Evolutionary conservation across 805 yeast species (phyloP).

Genomic region (Wickerhamiella cacticola): DNA sequence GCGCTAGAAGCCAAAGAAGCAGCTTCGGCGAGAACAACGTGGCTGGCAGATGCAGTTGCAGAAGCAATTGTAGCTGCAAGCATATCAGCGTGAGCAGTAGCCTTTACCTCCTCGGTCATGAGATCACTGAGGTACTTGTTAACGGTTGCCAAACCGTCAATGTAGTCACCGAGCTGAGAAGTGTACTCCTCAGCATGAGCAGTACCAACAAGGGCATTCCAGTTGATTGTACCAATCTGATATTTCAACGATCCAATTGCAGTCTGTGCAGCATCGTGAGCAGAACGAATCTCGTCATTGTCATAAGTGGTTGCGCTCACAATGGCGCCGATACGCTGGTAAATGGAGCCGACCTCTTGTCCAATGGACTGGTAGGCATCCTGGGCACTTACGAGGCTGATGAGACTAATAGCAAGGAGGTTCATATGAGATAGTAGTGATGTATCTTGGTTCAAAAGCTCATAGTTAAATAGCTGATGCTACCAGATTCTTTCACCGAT

Average conservation of each 20-base stretch:
- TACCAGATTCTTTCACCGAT: neutral
- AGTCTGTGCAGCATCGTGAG: conserved; percentile 12
- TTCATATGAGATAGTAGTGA: no score
- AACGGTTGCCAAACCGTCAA: conserved; percentile 14
- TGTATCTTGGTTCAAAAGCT: no score
- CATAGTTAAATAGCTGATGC: neutral
- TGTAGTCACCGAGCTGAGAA: conserved; percentile 16
- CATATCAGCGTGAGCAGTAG: neutral
- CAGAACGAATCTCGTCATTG: conserved; percentile 12
- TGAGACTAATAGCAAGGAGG: conserved; percentile 4
- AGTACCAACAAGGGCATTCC: conserved; percentile 17
- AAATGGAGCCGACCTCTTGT: conserved; percentile 57
- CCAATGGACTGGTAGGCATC: conserved; percentile 38
- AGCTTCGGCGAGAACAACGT: neutral
- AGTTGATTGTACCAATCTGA: conserved; percentile 16
- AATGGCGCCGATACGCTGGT: conserved; percentile 64
- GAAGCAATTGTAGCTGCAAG: neutral
- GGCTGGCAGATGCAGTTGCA: neutral
- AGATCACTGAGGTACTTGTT: conserved; percentile 9
- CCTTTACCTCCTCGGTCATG: conserved; percentile 6
- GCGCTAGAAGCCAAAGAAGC: neutral
- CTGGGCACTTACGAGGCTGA: conserved; percentile 5
- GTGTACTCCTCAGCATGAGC: conserved; percentile 17
- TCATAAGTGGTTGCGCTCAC: conserved; percentile 14
- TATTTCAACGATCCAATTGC: conserved; percentile 16